Evolutionary conservation across 768 basidiomycete species (phyloP).

Genomic region (Fomitopsis serialis): DNA sequence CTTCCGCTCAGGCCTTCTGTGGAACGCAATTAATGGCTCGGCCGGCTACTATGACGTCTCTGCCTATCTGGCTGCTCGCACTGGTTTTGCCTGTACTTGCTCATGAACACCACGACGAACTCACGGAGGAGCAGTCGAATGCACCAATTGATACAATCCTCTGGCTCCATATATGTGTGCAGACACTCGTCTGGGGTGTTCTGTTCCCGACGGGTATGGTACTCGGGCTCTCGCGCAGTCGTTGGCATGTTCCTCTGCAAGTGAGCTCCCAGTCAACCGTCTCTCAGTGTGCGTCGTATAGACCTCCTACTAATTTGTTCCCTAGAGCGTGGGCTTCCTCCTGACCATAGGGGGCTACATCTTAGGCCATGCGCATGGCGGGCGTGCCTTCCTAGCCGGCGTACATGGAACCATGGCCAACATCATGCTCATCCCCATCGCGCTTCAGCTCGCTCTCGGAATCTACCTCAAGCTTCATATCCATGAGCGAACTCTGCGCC

Average conservation of each 20-base stretch:
- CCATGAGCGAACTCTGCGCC: constrained; percentile 68
- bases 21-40: background rate
- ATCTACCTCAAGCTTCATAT: constrained; percentile 92
- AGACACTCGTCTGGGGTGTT: constrained; percentile 78
- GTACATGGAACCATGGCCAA: constrained; percentile 69
- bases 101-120: constrained; percentile 58
- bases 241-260: constrained; percentile 90
- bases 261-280: constrained; percentile 26
- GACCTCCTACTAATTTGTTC: background rate
- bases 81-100: constrained; percentile 29
- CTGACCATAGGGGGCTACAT: constrained; percentile 71
- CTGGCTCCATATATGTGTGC: constrained; percentile 79
- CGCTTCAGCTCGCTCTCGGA: constrained; percentile 64
- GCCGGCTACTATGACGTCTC: background rate
- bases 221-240: constrained; percentile 67
- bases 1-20: background rate
- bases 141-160: constrained; percentile 74
- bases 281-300: background rate
- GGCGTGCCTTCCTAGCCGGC: constrained; percentile 69
- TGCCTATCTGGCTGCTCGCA: constrained; percentile 7
- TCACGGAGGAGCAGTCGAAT: constrained; percentile 56
- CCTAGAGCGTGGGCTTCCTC: constrained; percentile 58
- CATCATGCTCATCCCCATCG: constrained; percentile 60
- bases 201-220: constrained; percentile 85
- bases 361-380: constrained; percentile 84